Evolutionary conservation across 768 basidiomycete genomes (phyloP).

Genomic region (Trametes sanguinea): DNA sequence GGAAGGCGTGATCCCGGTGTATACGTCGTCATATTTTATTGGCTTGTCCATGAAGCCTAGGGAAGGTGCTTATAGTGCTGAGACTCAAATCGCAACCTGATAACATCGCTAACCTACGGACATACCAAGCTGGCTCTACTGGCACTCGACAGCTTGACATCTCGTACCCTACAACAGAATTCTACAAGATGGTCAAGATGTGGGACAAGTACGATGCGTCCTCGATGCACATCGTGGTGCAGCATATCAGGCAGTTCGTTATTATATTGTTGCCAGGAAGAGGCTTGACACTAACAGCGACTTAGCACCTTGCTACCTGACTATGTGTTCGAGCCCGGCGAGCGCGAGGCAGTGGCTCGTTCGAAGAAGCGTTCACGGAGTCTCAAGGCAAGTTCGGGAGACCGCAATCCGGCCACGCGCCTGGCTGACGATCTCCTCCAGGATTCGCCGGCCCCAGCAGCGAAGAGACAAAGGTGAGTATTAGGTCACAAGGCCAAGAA

Average conservation of each 20-base stretch:
- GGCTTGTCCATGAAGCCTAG: constrained; percentile 93
- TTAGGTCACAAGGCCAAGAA: not conserved
- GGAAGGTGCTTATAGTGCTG: constrained; percentile 63
- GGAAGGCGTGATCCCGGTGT: constrained; percentile 75
- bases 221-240: constrained; percentile 91
- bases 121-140: constrained; percentile 61
- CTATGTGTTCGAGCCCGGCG: constrained; percentile 77
- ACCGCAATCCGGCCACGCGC: not conserved
- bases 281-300: not conserved
- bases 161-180: constrained; percentile 94
- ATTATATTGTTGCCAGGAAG: constrained; percentile 30
- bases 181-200: constrained; percentile 87
- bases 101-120: not conserved
- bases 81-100: not conserved
- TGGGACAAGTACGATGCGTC: constrained; percentile 95
- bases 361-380: constrained; percentile 73
- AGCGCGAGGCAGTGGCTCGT: constrained; percentile 69
- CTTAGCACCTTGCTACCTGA: constrained; percentile 75
- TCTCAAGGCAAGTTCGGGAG: constrained; percentile 11
- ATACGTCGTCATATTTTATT: constrained; percentile 94
- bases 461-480: constrained; percentile 18
- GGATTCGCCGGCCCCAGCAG: constrained; percentile 19
- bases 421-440: constrained; percentile 1
- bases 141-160: constrained; percentile 91
- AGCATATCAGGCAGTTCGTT: constrained; percentile 80